A percentile compares a stretch with the other conserved stretches of the same genome.
Conservation (phyloP, 192 early-diverging fungal species). For the Funneliformis mosseae region DNA sequence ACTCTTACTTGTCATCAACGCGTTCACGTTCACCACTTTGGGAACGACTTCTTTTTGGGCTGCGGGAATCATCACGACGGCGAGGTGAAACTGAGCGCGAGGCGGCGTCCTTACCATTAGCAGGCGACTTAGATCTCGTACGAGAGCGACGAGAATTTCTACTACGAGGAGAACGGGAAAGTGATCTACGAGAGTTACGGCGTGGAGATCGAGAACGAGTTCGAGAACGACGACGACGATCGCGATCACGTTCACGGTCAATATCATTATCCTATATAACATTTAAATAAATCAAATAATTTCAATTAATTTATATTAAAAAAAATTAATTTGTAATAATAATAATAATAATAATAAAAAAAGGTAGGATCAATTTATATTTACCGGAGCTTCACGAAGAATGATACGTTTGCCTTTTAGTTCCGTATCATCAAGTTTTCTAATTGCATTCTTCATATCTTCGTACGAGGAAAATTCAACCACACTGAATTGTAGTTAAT, state of each 20-base stretch:
- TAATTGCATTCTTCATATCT: constrained; percentile 85
- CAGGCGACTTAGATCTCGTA: constrained; percentile 13
- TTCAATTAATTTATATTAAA: too few species aligned
- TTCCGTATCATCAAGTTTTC: constrained; percentile 78
- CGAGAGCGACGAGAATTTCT: constrained; percentile 48
- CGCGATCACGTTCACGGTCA: constrained; percentile 50
- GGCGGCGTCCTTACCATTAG: constrained; percentile 22
- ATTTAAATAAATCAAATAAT: background rate
- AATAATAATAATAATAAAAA: background rate
- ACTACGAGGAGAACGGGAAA: constrained; percentile 39
- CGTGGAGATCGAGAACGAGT: constrained; percentile 55
- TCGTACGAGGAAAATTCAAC: constrained; percentile 84
- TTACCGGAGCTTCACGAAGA: constrained; percentile 54
- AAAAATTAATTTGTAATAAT: background rate
- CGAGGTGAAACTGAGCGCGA: constrained; percentile 23
- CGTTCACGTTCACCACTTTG: constrained; percentile 21
- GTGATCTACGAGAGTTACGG: constrained; percentile 39
- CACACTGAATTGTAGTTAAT: constrained; percentile 54
- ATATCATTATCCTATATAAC: constrained; percentile 31
- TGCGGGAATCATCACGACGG: constrained; percentile 26
- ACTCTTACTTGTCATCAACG: constrained; percentile 30
- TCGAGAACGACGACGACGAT: constrained; percentile 54
- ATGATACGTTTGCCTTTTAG: constrained; percentile 67
- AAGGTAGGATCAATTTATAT: constrained; percentile 3
- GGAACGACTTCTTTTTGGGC: constrained; percentile 33